These are phyloP conservation scores for Hippophae gyantsensis DNA, from an alignment of 306 rosid genomes.

Conservation along the genomic window DNA sequence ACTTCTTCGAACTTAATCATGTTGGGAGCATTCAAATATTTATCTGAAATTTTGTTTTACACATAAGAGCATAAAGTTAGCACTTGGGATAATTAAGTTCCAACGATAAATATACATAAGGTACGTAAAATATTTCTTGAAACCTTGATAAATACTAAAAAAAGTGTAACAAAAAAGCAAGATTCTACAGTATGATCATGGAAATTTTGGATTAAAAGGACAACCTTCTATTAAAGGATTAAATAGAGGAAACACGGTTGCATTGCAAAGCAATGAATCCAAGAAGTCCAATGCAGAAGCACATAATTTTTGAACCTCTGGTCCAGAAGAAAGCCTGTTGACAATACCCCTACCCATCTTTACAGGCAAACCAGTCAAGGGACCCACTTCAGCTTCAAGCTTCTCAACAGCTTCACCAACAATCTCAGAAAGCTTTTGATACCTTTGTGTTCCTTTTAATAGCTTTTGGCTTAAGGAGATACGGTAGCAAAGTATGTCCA, in stretches of 20 bases:
- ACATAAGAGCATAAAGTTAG: neutral
- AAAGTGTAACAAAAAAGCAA: no score
- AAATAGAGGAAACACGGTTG: conserved; percentile 20
- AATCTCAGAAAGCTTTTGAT: conserved; percentile 45
- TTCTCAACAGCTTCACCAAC: conserved; percentile 65
- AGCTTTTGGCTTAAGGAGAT: conserved; percentile 81
- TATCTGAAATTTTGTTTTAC: conserved; percentile 32
- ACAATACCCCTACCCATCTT: conserved; percentile 96
- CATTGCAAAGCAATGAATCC: conserved; percentile 41
- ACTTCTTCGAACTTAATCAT: conserved; percentile 67
- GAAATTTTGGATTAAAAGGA: neutral
- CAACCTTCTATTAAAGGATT: conserved; percentile 45
- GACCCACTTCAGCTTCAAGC: conserved; percentile 91
- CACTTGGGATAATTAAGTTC: neutral
- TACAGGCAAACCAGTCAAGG: conserved; percentile 55
- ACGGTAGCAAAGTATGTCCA: conserved; percentile 84
- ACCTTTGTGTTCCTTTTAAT: conserved; percentile 56
- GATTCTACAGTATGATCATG: neutral
- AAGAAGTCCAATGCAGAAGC: conserved; percentile 65
- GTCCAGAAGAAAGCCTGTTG: conserved; percentile 96
- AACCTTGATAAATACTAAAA: no score
- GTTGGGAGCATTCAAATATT: conserved; percentile 34
- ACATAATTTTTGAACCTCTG: conserved; percentile 85
- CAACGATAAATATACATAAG: no score
- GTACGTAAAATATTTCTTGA: no score